phyloP scores from a whole-genome alignment of 805 yeast species.

The Metahyphopichia silvanorum region DNA sequence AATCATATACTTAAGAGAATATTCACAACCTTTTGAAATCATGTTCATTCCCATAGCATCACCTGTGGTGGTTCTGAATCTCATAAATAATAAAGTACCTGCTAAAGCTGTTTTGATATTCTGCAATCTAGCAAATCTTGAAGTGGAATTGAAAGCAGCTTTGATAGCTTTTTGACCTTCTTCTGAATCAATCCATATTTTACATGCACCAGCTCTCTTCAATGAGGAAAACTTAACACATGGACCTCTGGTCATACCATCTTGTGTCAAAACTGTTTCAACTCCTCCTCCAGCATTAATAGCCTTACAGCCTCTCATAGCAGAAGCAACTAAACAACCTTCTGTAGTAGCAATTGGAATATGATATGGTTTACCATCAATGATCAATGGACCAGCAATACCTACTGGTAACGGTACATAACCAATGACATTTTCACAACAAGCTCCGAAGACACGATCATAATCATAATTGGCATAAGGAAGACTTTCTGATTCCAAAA shows the following conservation, averaged over 20 bases:
- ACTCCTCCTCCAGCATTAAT: conserved; percentile 97
- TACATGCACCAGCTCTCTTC: conserved; percentile 88
- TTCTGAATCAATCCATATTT: conserved; percentile 91
- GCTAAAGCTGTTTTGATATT: conserved; percentile 91
- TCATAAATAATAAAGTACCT: conserved; percentile 80
- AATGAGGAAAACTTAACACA: conserved; percentile 87
- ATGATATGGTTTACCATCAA: conserved; percentile 85
- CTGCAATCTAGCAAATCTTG: conserved; percentile 94
- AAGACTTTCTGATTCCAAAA: conserved; percentile 63
- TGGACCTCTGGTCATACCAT: conserved; percentile 99
- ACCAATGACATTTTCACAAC: conserved; percentile 98
- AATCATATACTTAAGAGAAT: conserved; percentile 76
- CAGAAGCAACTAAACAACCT: conserved; percentile 96
- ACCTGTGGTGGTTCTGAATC: conserved; percentile 98
- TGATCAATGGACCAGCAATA: conserved; percentile 92
- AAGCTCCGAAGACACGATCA: conserved; percentile 95
- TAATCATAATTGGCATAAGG: conserved; percentile 87
- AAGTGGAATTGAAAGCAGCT: conserved; percentile 92
- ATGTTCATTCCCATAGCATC: conserved; percentile 99
- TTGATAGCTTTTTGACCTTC: conserved; percentile 84
- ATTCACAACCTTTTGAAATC: conserved; percentile 98
- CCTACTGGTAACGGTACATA: conserved; percentile 96
- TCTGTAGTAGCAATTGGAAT: conserved; percentile 99
- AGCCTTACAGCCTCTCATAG: conserved; percentile 99
- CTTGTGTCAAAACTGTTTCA: conserved; percentile 83